Conservation (phyloP, 2,329 filamentous ascomycete species). For the Dothistroma septosporum region DNA sequence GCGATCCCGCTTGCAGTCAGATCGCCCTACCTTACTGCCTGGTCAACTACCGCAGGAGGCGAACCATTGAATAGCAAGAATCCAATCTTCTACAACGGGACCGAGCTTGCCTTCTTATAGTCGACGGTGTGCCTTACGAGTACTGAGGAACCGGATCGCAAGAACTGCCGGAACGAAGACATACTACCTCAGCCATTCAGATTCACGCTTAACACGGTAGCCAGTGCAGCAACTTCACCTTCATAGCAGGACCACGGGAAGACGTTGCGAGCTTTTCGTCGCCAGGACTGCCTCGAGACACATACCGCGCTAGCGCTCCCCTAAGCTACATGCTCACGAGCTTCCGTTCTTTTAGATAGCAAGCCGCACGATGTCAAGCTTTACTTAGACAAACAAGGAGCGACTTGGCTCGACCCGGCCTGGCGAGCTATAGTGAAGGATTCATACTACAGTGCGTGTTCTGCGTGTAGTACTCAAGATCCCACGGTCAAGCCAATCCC, state of each 20-base stretch:
- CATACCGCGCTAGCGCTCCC: conserved; percentile 9
- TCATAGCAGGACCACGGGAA: conserved; percentile 10
- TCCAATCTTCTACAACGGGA: conserved; percentile 8
- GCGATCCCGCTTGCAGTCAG: conserved; percentile 68
- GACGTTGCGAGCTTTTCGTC: conserved; percentile 12
- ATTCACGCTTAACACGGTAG: conserved; percentile 9
- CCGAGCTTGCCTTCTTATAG: conserved; percentile 7
- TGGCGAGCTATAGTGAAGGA: neutral
- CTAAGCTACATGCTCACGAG: conserved; percentile 10
- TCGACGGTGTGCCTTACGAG: conserved; percentile 9
- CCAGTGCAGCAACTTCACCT: conserved; percentile 14
- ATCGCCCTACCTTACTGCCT: conserved; percentile 68
- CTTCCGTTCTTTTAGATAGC: conserved; percentile 5
- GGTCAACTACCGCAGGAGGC: conserved; percentile 36
- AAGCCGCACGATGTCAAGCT: conserved; percentile 10
- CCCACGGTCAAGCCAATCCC: neutral
- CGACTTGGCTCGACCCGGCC: neutral
- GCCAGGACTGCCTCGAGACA: conserved; percentile 12
- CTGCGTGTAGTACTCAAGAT: neutral
- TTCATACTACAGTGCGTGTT: neutral
- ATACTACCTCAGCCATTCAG: conserved; percentile 3
- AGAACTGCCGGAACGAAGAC: neutral
- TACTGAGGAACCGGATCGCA: conserved; percentile 7
- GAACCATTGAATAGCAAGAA: conserved; percentile 4
- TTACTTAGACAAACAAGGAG: conserved; percentile 3